These are phyloP conservation scores for Ilyonectria robusta DNA, from an alignment of 2,329 filamentous ascomycete species.

Conservation along the genomic window DNA sequence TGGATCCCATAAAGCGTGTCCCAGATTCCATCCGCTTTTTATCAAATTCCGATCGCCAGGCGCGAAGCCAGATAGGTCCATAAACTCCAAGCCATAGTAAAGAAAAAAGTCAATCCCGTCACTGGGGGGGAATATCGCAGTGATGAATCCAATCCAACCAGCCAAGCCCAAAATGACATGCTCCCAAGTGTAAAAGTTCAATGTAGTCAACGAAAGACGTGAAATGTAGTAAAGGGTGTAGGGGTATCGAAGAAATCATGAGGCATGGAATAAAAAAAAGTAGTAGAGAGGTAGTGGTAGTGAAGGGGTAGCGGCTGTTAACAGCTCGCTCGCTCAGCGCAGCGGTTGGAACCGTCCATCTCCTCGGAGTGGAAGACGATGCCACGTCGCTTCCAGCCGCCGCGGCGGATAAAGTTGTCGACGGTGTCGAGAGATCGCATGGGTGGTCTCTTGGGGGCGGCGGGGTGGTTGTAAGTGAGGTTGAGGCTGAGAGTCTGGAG, in stretches of 20 bases:
- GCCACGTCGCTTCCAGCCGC: conserved; percentile 61
- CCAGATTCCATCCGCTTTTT: conserved; percentile 17
- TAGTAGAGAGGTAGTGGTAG: conserved; percentile 3
- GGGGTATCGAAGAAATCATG: conserved; percentile 47
- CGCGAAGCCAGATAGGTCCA: conserved; percentile 8
- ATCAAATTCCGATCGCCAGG: conserved; percentile 12
- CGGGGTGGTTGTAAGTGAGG: conserved; percentile 53
- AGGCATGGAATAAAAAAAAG: conserved; percentile 25
- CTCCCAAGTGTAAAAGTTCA: conserved; percentile 28
- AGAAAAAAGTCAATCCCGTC: conserved; percentile 14
- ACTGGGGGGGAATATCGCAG: conserved; percentile 14
- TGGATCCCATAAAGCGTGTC: conserved; percentile 19
- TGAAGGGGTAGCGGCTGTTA: conserved; percentile 23
- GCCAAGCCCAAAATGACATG: conserved; percentile 21
- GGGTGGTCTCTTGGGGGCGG: conserved; percentile 52
- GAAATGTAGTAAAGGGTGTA: conserved; percentile 31
- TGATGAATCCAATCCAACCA: conserved; percentile 11
- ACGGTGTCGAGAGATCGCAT: conserved; percentile 57
- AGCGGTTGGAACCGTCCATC: conserved; percentile 43
- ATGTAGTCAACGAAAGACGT: conserved; percentile 32
- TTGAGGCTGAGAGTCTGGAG: conserved; percentile 51
- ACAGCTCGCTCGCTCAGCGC: conserved; percentile 43
- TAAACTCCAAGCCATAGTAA: conserved; percentile 24
- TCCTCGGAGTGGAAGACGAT: conserved; percentile 58
- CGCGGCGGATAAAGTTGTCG: conserved; percentile 59